Percentiles rank a stretch among this genome's conserved stretches.
These are phyloP conservation scores for Psilocybe subaeruginosa DNA, from an alignment of 768 basidiomycete genomes.

Conservation along the genomic window DNA sequence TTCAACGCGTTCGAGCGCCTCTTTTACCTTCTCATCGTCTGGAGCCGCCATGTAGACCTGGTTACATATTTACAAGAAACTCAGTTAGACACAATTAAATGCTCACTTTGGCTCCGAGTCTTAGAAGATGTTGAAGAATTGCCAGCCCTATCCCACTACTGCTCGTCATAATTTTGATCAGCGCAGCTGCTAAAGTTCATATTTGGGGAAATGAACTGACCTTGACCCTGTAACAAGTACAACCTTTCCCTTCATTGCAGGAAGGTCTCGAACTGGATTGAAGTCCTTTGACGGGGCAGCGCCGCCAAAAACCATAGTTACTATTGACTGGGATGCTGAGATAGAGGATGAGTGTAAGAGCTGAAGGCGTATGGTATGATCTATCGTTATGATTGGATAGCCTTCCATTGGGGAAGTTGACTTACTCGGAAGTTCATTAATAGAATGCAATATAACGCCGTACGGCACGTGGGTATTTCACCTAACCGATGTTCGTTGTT, in stretches of 20 bases:
- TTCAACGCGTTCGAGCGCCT: slow-evolving; percentile 40
- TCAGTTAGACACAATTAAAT: neutral
- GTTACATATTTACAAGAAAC: neutral
- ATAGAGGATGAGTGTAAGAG: neutral
- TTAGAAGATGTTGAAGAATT: slow-evolving; percentile 51
- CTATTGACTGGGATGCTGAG: neutral
- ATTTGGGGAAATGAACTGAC: neutral
- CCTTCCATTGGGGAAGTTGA: neutral
- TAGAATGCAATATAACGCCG: too few relatives aligned
- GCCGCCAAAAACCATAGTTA: slow-evolving; percentile 12
- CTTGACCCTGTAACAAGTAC: slow-evolving; percentile 53
- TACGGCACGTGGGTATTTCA: too few relatives aligned
- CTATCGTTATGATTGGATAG: neutral
- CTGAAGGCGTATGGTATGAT: neutral
- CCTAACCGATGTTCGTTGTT: neutral
- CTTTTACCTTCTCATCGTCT: slow-evolving; percentile 45
- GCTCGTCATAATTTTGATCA: neutral
- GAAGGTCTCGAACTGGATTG: slow-evolving; percentile 16
- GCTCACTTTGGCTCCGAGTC: slow-evolving; percentile 50
- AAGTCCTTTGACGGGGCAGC: slow-evolving; percentile 18
- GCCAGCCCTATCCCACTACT: slow-evolving; percentile 47
- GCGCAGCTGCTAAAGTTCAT: neutral
- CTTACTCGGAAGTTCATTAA: too few relatives aligned
- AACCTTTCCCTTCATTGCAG: slow-evolving; percentile 46
- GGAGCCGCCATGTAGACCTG: slow-evolving; percentile 56